Percentiles rank a stretch among this genome's conserved stretches.
Conservation (phyloP, 768 basidiomycete genomes). For the Phlebiopsis gigantea region DNA sequence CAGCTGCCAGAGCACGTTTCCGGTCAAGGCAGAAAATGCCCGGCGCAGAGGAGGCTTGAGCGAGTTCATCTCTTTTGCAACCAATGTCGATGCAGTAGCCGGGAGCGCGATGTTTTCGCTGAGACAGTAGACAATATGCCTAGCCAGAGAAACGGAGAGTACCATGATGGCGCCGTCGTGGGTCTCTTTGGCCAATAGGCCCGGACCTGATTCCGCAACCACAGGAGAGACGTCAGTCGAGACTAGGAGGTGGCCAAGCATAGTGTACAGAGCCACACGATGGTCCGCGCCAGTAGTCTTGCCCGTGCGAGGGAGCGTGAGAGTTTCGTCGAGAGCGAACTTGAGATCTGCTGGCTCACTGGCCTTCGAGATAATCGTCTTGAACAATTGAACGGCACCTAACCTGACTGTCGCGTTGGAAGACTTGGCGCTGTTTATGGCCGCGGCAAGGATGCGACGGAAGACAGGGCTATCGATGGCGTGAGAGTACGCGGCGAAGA, state of each 20-base stretch:
- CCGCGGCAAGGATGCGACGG: slow-evolving; percentile 50
- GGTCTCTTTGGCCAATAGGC: slow-evolving; percentile 66
- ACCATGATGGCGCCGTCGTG: slow-evolving; percentile 59
- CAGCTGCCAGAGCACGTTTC: slow-evolving; percentile 50
- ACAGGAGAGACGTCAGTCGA: slow-evolving; percentile 43
- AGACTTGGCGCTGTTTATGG: slow-evolving; percentile 70
- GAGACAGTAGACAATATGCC: slow-evolving; percentile 57
- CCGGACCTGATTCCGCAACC: slow-evolving; percentile 35
- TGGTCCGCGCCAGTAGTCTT: slow-evolving; percentile 90
- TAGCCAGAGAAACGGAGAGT: slow-evolving; percentile 48
- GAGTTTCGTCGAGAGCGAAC: slow-evolving; percentile 55
- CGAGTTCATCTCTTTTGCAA: slow-evolving; percentile 70
- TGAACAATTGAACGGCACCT: slow-evolving; percentile 55
- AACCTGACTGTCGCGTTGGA: slow-evolving; percentile 56
- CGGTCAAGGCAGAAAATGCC: slow-evolving; percentile 59
- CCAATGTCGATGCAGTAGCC: slow-evolving; percentile 37
- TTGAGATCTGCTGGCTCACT: slow-evolving; percentile 34
- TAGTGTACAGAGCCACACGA: slow-evolving; percentile 71
- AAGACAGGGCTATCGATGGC: slow-evolving; percentile 43
- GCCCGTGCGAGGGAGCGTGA: slow-evolving; percentile 71
- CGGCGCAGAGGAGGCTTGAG: slow-evolving; percentile 59
- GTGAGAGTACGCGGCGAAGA: slow-evolving; percentile 51
- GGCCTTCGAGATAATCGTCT: slow-evolving; percentile 31
- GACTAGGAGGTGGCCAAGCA: slow-evolving; percentile 55
- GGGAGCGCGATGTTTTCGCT: slow-evolving; percentile 35